A percentile compares a stretch with the other conserved stretches of the same genome.
Evolutionary conservation across 1,284 basidiomycete genomes (phyloP).

Genomic region (Ustilago xerochloae): DNA sequence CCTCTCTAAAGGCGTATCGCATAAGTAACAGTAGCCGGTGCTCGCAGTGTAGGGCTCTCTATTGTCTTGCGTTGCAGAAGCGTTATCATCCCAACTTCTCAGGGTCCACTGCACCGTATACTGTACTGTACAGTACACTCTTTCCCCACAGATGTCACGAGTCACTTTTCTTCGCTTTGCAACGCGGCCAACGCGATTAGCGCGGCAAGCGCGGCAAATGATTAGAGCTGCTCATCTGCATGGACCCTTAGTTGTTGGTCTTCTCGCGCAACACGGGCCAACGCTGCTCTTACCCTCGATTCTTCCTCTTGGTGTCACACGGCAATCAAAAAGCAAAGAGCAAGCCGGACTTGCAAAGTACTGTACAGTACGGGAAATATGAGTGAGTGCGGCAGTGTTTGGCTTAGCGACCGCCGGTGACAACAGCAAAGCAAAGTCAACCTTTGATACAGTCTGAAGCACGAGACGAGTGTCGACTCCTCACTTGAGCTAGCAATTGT

Average conservation of each 20-base stretch:
- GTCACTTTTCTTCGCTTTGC: neutral
- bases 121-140: neutral
- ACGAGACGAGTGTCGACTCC: neutral
- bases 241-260: no score
- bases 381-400: neutral
- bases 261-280: constrained; percentile 10
- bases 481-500: no score
- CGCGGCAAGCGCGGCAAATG: constrained; percentile 29
- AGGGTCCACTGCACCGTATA: neutral
- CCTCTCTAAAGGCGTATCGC: no score
- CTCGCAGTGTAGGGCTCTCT: no score
- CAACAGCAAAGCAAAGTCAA: neutral
- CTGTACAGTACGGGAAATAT: neutral
- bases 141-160: constrained; percentile 7
- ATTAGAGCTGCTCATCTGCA: neutral
- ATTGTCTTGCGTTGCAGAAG: no score
- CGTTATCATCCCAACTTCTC: neutral
- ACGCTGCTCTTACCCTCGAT: neutral
- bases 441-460: no score
- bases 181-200: constrained; percentile 18
- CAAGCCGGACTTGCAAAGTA: no score
- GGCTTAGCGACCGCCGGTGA: neutral
- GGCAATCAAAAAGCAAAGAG: no score
- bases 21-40: no score
- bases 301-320: no score